Evolutionary conservation across 805 yeast species (phyloP).

Genomic region (Starmerella tilneyi): DNA sequence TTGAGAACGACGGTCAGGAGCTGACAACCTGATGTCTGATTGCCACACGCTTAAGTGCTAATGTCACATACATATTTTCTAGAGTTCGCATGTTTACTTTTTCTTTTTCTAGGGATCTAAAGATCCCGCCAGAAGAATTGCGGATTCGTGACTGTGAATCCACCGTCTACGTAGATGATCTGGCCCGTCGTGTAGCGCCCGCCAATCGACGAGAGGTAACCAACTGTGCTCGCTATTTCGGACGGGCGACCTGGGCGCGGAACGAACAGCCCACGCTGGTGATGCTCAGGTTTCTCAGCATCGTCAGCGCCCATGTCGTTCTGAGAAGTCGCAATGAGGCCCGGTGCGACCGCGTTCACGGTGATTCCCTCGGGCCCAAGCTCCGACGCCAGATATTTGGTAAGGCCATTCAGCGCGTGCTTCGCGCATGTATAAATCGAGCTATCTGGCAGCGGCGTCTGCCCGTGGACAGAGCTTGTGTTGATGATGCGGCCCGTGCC

Average conservation of each 20-base stretch:
- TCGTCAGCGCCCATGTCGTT: slow-evolving; percentile 18
- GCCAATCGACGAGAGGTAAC: slow-evolving; percentile 15
- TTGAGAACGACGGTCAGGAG: too few species aligned
- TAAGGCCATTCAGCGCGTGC: slow-evolving; percentile 19
- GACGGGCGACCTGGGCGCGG: slow-evolving; percentile 21
- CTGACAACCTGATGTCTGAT: too few species aligned
- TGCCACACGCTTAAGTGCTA: too few species aligned
- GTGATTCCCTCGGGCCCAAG: slow-evolving; percentile 20
- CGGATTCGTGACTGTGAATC: slow-evolving; percentile 17
- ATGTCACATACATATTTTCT: not conserved
- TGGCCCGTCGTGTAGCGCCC: slow-evolving; percentile 20
- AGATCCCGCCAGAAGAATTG: slow-evolving; percentile 19
- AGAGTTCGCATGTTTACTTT: too few species aligned
- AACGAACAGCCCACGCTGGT: slow-evolving; percentile 6
- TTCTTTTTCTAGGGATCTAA: too few species aligned
- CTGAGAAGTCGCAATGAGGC: slow-evolving; percentile 19
- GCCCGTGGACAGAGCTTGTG: slow-evolving; percentile 19
- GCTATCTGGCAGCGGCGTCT: slow-evolving; percentile 17
- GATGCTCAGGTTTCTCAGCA: slow-evolving; percentile 12
- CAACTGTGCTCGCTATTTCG: slow-evolving; percentile 15
- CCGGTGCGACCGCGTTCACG: slow-evolving; percentile 21
- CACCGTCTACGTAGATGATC: slow-evolving; percentile 18
- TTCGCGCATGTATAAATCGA: slow-evolving; percentile 17
- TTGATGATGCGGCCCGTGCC: slow-evolving; percentile 20
- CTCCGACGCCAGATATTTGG: slow-evolving; percentile 17